Conservation (phyloP, 148 eudicot species). For the Amaranthus palmeri region DNA sequence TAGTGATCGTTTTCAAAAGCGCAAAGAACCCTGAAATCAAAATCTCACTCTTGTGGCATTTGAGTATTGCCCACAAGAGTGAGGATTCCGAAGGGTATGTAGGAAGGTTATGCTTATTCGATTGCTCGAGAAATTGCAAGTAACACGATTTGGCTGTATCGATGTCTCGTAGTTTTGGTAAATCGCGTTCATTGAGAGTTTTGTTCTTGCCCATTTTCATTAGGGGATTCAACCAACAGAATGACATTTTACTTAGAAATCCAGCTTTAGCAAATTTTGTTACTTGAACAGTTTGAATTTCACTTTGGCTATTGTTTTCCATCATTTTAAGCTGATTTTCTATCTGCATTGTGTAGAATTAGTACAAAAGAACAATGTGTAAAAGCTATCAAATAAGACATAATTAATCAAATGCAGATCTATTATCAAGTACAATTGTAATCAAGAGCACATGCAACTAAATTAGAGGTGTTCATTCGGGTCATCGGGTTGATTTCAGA, state of each 20-base stretch:
- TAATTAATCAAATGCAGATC: too few relatives aligned
- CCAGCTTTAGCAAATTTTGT: constrained; percentile 55
- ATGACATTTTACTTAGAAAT: constrained; percentile 45
- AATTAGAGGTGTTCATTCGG: too few relatives aligned
- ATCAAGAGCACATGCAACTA: too few relatives aligned
- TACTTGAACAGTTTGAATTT: constrained; percentile 18
- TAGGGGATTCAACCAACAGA: constrained; percentile 77
- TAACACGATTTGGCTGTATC: constrained; percentile 67
- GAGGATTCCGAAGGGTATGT: constrained; percentile 44
- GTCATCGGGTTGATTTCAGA: too few relatives aligned
- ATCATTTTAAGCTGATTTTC: too few relatives aligned
- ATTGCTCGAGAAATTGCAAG: constrained; percentile 33
- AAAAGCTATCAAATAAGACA: too few relatives aligned
- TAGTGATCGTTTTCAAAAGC: constrained; percentile 45
- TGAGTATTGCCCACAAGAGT: constrained; percentile 45
- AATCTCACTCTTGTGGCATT: constrained; percentile 63
- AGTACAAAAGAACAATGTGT: too few relatives aligned
- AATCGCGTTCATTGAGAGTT: constrained; percentile 56
- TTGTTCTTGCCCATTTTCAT: constrained; percentile 62
- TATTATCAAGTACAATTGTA: too few relatives aligned
- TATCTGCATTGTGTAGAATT: too few relatives aligned
- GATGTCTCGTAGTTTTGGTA: constrained; percentile 48
- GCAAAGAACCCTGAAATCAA: constrained; percentile 76
- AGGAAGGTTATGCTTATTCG: constrained; percentile 33
- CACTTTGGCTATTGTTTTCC: constrained; percentile 10